These are phyloP conservation scores for Centaurea solstitialis DNA, from an alignment of 129 eudicot genomes.

Conservation along the genomic window DNA sequence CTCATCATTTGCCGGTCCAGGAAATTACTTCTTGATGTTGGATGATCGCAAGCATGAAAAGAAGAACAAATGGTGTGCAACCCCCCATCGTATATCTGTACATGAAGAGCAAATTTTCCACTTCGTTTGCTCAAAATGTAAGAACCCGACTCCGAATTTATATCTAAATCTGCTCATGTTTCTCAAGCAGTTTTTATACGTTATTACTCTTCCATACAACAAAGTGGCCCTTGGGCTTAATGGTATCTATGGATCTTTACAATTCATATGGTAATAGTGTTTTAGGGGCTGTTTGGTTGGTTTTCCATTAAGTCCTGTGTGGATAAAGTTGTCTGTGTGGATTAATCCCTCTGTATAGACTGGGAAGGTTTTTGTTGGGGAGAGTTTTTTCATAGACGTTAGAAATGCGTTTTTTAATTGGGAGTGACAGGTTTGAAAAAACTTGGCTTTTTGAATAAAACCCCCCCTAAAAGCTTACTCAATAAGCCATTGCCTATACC, in stretches of 20 bases:
- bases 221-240: neutral
- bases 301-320: too few relatives aligned
- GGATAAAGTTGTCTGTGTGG: too few relatives aligned
- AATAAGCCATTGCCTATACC: too few relatives aligned
- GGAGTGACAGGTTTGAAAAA: too few relatives aligned
- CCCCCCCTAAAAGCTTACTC: too few relatives aligned
- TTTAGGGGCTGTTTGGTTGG: too few relatives aligned
- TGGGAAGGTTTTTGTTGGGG: too few relatives aligned
- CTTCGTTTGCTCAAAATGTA: constrained; percentile 36
- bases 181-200: constrained; percentile 23
- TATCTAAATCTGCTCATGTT: constrained; percentile 26
- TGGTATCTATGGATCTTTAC: neutral
- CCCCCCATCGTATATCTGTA: constrained; percentile 38
- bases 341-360: too few relatives aligned
- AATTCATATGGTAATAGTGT: neutral
- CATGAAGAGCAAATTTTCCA: constrained; percentile 39
- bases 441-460: too few relatives aligned
- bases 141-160: constrained; percentile 19
- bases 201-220: constrained; percentile 20
- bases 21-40: constrained; percentile 9
- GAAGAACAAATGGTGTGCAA: constrained; percentile 33
- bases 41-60: neutral
- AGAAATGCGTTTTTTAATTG: too few relatives aligned
- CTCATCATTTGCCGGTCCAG: constrained; percentile 11
- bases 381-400: too few relatives aligned